Evolutionary conservation across 2,329 filamentous ascomycete genomes (phyloP).

Genomic region (Raffaelea albimanens): DNA sequence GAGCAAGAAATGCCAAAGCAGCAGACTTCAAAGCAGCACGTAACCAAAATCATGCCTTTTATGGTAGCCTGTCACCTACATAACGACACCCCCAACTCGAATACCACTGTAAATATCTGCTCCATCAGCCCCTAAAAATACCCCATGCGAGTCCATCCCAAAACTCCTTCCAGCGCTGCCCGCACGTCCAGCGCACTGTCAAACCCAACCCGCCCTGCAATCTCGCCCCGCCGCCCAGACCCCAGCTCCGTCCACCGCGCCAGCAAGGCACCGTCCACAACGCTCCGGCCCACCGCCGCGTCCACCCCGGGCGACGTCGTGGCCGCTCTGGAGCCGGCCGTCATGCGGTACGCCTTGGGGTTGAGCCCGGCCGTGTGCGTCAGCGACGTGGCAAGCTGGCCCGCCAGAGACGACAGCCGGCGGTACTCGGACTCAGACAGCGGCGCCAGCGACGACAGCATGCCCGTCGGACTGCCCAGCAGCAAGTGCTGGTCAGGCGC

Average conservation of each 20-base stretch:
- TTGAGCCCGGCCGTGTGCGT: conserved; percentile 75
- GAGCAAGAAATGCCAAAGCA: too few relatives aligned
- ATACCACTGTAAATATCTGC: too few relatives aligned
- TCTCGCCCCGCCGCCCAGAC: conserved; percentile 60
- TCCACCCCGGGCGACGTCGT: conserved; percentile 39
- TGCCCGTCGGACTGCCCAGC: conserved; percentile 45
- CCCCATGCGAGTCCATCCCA: conserved; percentile 54
- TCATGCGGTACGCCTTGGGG: conserved; percentile 64
- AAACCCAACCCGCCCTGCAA: conserved; percentile 64
- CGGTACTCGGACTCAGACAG: conserved; percentile 75
- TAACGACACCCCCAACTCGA: too few relatives aligned
- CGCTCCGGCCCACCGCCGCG: conserved; percentile 49
- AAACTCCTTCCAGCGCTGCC: conserved; percentile 54
- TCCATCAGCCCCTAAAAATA: conserved; percentile 35
- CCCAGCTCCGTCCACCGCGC: conserved; percentile 67
- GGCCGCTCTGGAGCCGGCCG: conserved; percentile 31
- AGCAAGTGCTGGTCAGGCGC: conserved; percentile 14
- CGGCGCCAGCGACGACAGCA: conserved; percentile 66
- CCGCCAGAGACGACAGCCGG: conserved; percentile 70
- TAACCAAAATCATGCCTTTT: too few relatives aligned
- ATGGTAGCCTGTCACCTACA: too few relatives aligned
- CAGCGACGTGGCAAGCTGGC: conserved; percentile 67
- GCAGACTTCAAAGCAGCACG: too few relatives aligned
- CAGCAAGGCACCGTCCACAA: conserved; percentile 73
- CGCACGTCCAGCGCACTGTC: conserved; percentile 55